These are phyloP conservation scores for Mortierella sp. DNA, from an alignment of 371 early-diverging fungal species.

Conservation along the genomic window DNA sequence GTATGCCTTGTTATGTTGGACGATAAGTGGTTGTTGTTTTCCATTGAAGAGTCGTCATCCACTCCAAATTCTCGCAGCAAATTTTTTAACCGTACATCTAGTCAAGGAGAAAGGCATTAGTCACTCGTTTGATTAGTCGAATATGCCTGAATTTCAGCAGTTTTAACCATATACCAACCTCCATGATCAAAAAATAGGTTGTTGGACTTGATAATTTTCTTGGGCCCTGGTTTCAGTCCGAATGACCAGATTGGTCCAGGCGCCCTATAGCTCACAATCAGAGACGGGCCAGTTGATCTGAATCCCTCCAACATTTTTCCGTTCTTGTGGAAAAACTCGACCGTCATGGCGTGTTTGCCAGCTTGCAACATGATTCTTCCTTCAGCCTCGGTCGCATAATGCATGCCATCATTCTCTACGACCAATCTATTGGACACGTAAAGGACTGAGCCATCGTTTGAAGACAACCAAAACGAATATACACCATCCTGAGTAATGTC, in stretches of 20 bases:
- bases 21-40: background rate
- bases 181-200: slow-evolving; percentile 51
- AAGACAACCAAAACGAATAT: slow-evolving; percentile 58
- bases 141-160: background rate
- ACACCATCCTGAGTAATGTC: slow-evolving; percentile 59
- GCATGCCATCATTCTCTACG: slow-evolving; percentile 60
- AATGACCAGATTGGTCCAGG: slow-evolving; percentile 54
- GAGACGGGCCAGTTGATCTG: slow-evolving; percentile 45
- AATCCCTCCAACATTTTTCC: slow-evolving; percentile 64
- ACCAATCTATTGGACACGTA: slow-evolving; percentile 58
- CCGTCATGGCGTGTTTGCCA: slow-evolving; percentile 57
- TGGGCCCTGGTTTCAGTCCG: slow-evolving; percentile 41
- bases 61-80: slow-evolving; percentile 30
- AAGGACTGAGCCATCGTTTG: slow-evolving; percentile 60
- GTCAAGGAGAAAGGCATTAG: background rate
- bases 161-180: slow-evolving; percentile 15
- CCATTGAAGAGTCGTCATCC: slow-evolving; percentile 26
- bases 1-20: background rate
- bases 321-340: slow-evolving; percentile 58
- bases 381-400: slow-evolving; percentile 57
- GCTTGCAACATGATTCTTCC: slow-evolving; percentile 49
- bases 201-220: slow-evolving; percentile 39
- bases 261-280: slow-evolving; percentile 37
- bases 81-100: slow-evolving; percentile 31
- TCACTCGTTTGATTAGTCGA: background rate